These are phyloP conservation scores for Ophiognomonia clavigignenti-juglandacearum DNA, from an alignment of 2,329 filamentous ascomycete genomes.

Conservation along the genomic window DNA sequence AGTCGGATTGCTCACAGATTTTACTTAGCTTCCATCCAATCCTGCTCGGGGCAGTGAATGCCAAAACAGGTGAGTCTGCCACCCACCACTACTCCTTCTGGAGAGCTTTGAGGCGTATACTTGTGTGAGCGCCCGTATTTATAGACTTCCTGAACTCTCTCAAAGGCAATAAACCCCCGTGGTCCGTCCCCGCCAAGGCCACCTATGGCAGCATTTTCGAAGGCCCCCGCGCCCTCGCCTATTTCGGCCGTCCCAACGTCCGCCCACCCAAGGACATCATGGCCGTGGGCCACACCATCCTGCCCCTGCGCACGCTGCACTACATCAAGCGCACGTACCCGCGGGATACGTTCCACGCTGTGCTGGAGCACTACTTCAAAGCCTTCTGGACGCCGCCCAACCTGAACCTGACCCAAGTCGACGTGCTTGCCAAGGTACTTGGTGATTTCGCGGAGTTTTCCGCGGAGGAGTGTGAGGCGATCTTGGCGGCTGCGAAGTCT, in stretches of 20 bases:
- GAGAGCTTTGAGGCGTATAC: too few relatives aligned
- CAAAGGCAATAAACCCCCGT: conserved; percentile 71
- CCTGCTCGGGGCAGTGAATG: conserved; percentile 65
- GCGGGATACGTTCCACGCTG: conserved; percentile 41
- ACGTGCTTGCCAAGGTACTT: conserved; percentile 40
- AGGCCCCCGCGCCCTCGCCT: conserved; percentile 31
- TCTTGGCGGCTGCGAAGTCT: conserved; percentile 47
- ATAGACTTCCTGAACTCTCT: neutral
- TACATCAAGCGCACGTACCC: conserved; percentile 59
- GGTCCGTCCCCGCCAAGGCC: conserved; percentile 64
- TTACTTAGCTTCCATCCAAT: conserved; percentile 60
- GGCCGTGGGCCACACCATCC: conserved; percentile 35
- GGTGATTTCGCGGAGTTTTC: conserved; percentile 39
- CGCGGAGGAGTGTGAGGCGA: conserved; percentile 44
- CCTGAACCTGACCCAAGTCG: conserved; percentile 54
- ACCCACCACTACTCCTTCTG: too few relatives aligned
- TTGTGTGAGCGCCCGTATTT: neutral
- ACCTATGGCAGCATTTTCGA: conserved; percentile 43
- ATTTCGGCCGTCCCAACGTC: conserved; percentile 32
- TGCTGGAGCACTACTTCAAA: conserved; percentile 52
- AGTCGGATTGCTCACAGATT: neutral
- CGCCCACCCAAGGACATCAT: conserved; percentile 39
- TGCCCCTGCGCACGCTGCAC: conserved; percentile 62
- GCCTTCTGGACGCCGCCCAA: conserved; percentile 59
- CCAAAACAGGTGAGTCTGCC: conserved; percentile 43